phyloP scores from a whole-genome alignment of 768 basidiomycete species.

The Mycena venus region DNA sequence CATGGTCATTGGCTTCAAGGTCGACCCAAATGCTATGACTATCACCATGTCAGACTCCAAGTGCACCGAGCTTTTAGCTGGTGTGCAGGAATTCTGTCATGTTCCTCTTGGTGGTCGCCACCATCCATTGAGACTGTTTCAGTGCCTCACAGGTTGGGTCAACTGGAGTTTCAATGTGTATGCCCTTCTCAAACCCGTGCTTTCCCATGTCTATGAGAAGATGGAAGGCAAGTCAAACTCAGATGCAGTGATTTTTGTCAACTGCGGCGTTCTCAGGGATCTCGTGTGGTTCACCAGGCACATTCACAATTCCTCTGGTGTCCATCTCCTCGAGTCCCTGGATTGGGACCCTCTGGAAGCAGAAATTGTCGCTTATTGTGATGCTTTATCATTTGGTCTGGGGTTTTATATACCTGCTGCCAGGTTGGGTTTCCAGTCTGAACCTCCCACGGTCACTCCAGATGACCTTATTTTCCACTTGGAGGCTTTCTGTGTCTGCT shows the following conservation, averaged over 20 bases:
- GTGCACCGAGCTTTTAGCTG: constrained; percentile 28
- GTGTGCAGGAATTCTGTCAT: no score
- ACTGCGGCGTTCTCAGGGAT: constrained; percentile 32
- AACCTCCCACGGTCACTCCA: no score
- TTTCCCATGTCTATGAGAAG: constrained; percentile 47
- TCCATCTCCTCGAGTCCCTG: no score
- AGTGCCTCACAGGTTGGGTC: constrained; percentile 48
- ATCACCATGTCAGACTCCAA: constrained; percentile 34
- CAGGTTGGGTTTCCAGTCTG: constrained; percentile 26
- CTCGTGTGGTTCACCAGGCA: constrained; percentile 46
- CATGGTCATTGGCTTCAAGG: no score
- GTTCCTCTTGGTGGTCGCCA: constrained; percentile 10
- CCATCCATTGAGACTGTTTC: constrained; percentile 41
- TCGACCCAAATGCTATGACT: constrained; percentile 47
- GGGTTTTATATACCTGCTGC: constrained; percentile 37
- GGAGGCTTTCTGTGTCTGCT: constrained; percentile 41
- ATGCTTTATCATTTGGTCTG: constrained; percentile 37
- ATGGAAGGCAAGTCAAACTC: no score
- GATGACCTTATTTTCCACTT: constrained; percentile 39
- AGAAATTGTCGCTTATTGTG: constrained; percentile 31
- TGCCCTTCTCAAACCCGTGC: constrained; percentile 44
- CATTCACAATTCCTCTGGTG: constrained; percentile 31
- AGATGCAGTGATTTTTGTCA: constrained; percentile 41
- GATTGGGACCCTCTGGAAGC: no score
- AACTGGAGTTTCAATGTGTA: constrained; percentile 58